Evolutionary conservation across 306 rosid genomes (phyloP).

Genomic region (Cucumis hystrix): DNA sequence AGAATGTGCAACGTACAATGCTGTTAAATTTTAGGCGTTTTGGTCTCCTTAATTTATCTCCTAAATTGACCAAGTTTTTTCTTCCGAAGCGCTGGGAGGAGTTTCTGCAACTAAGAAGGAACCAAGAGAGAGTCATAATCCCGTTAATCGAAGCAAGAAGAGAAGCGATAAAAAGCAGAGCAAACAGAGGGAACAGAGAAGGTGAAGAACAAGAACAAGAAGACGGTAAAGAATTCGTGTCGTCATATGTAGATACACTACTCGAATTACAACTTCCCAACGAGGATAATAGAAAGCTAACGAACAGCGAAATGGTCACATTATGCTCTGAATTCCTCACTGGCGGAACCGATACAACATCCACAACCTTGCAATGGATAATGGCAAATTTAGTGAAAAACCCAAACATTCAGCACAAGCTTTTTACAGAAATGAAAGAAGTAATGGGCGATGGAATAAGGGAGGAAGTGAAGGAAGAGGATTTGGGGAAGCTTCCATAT

Average conservation of each 20-base stretch:
- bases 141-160: constrained; percentile 36
- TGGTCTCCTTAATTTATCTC: constrained; percentile 30
- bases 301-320: constrained; percentile 31
- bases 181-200: neutral
- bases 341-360: constrained; percentile 42
- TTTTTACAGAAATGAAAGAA: constrained; percentile 22
- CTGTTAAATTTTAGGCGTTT: constrained; percentile 26
- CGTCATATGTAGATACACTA: constrained; percentile 32
- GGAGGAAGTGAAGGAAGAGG: constrained; percentile 31
- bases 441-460: constrained; percentile 7
- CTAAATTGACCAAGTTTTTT: constrained; percentile 25
- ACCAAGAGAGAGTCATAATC: constrained; percentile 17
- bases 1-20: constrained; percentile 14
- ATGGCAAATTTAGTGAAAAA: constrained; percentile 45
- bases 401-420: constrained; percentile 27
- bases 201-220: neutral
- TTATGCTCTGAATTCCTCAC: constrained; percentile 30
- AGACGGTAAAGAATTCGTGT: neutral
- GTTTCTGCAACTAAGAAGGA: constrained; percentile 15
- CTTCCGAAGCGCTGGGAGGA: constrained; percentile 28
- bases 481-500: constrained; percentile 37
- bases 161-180: neutral
- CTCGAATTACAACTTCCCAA: constrained; percentile 22
- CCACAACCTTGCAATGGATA: constrained; percentile 26
- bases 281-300: constrained; percentile 8